These are phyloP conservation scores for Colletotrichum acutatum DNA, from an alignment of 2,329 filamentous ascomycete genomes.

Conservation along the genomic window DNA sequence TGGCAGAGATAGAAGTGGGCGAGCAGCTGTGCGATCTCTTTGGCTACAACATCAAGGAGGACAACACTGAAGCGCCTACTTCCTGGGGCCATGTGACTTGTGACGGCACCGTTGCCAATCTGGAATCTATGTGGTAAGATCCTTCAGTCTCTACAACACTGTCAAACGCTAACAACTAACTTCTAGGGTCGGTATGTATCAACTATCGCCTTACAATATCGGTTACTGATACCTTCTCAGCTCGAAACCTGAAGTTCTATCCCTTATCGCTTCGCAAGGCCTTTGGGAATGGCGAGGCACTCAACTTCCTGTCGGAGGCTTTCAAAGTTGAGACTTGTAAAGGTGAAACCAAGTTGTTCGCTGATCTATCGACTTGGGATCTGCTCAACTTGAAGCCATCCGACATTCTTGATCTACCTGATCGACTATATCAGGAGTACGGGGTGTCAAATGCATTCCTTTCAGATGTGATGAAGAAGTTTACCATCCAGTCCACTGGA, in stretches of 20 bases:
- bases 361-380: background rate
- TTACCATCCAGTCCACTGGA: background rate
- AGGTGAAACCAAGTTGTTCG: background rate
- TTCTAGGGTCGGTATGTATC: background rate
- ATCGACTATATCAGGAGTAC: background rate
- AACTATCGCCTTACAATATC: background rate
- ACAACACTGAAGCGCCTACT: background rate
- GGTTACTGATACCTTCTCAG: background rate
- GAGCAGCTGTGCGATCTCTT: background rate
- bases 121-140: background rate
- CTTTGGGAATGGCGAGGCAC: background rate
- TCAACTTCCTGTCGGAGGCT: background rate
- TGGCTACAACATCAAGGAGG: background rate
- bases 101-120: background rate
- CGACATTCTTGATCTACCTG: background rate
- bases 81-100: background rate
- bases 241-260: background rate
- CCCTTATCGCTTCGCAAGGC: background rate
- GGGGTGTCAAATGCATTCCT: background rate
- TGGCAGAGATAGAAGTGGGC: background rate
- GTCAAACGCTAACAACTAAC: background rate
- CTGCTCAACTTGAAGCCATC: background rate
- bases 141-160: rapidly evolving
- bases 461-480: background rate
- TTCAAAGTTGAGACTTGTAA: background rate